These are phyloP conservation scores for Brassica balearica DNA, from an alignment of 441 rosid species.

Conservation along the genomic window DNA sequence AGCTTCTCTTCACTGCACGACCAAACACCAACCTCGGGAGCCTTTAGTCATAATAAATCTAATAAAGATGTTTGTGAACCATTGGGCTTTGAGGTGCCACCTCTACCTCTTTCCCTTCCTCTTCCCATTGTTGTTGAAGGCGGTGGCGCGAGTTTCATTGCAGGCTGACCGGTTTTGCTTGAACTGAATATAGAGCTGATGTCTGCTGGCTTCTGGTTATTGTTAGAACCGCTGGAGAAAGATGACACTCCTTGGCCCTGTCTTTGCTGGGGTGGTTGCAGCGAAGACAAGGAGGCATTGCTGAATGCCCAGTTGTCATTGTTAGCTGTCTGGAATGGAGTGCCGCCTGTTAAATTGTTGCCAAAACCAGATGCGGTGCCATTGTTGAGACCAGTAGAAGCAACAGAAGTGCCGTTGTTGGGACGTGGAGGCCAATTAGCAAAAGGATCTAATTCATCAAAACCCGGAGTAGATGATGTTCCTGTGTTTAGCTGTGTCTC, in stretches of 20 bases:
- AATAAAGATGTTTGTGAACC: conserved; percentile 69
- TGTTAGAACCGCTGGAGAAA: conserved; percentile 43
- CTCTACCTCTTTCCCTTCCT: conserved; percentile 80
- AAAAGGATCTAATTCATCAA: conserved; percentile 81
- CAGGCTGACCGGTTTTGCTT: conserved; percentile 62
- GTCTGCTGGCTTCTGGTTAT: conserved; percentile 58
- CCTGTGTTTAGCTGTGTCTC: conserved; percentile 52
- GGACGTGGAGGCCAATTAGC: conserved; percentile 84
- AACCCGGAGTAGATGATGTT: conserved; percentile 51
- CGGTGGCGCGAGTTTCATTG: conserved; percentile 84
- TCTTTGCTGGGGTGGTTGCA: conserved; percentile 48
- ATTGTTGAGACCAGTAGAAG: conserved; percentile 53
- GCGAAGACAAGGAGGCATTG: conserved; percentile 46
- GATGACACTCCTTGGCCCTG: conserved; percentile 55
- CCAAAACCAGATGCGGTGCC: conserved; percentile 49
- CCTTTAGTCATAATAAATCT: conserved; percentile 62
- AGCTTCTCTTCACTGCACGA: conserved; percentile 26
- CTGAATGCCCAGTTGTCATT: conserved; percentile 57
- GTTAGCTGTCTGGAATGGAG: conserved; percentile 40
- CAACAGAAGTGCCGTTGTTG: conserved; percentile 43
- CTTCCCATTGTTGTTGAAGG: conserved; percentile 73
- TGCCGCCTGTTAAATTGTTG: conserved; percentile 35
- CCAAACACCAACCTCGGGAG: background rate
- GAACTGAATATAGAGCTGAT: conserved; percentile 74
- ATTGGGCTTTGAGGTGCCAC: conserved; percentile 50